These are phyloP conservation scores for Dillenia suffruticosa DNA, from an alignment of 164 flowering plant species.

Conservation along the genomic window DNA sequence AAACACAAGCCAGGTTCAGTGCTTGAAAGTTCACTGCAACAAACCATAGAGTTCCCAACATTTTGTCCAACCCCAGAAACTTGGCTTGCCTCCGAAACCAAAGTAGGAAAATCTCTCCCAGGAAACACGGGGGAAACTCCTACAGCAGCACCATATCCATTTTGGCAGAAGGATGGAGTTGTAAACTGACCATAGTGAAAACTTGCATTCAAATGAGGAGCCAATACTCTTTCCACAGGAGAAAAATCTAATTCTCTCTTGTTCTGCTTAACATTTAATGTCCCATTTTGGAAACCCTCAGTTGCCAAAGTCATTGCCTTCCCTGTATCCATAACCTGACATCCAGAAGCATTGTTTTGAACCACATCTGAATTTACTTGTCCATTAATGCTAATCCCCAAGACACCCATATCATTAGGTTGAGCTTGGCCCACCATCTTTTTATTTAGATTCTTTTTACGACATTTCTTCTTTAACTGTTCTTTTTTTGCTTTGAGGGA, in stretches of 20 bases:
- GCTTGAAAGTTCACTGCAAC: too few relatives aligned
- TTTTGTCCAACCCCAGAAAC: conserved; percentile 6
- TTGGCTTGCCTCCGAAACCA: conserved; percentile 4
- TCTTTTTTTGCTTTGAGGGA: conserved; percentile 54
- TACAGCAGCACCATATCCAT: conserved; percentile 11
- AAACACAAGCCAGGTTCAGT: too few relatives aligned
- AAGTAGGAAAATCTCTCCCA: neutral
- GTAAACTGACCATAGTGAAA: conserved; percentile 10
- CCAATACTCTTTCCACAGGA: neutral
- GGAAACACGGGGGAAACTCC: conserved; percentile 1
- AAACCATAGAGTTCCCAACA: too few relatives aligned
- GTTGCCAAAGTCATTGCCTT: neutral
- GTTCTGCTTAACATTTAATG: neutral
- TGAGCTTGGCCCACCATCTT: conserved; percentile 12
- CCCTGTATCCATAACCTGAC: conserved; percentile 6
- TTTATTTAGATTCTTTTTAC: conserved; percentile 22
- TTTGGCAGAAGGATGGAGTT: conserved; percentile 1
- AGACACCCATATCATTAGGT: neutral
- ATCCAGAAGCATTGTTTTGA: conserved; percentile 6
- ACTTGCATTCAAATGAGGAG: neutral
- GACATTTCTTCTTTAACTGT: conserved; percentile 35
- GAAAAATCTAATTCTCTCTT: conserved; percentile 1
- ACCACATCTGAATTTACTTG: conserved; percentile 2
- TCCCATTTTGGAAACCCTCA: conserved; percentile 4
- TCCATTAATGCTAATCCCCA: neutral